A percentile compares a stretch with the other conserved stretches of the same genome.
Evolutionary conservation across 208 protist species (phyloP).

Genomic region (Acanthamoeba royreba): DNA sequence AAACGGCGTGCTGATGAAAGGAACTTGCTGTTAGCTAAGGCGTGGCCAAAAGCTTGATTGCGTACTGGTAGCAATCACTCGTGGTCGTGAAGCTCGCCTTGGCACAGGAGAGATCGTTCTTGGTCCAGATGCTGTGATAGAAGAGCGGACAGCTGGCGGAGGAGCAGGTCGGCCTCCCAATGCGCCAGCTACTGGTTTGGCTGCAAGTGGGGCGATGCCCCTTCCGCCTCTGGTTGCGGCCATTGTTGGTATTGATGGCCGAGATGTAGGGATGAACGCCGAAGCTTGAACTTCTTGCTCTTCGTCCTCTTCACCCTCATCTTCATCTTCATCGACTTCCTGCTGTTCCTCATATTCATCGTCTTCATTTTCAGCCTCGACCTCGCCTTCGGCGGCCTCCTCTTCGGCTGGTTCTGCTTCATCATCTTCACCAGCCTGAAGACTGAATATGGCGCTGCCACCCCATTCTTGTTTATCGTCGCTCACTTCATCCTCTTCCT

Average conservation of each 20-base stretch:
- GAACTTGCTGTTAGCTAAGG: neutral
- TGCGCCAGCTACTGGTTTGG: neutral
- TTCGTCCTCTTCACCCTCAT: neutral
- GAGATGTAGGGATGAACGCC: neutral
- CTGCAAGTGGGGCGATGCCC: neutral
- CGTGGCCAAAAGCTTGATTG: neutral
- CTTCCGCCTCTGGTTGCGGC: neutral
- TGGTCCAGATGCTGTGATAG: neutral
- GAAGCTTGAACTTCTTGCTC: neutral
- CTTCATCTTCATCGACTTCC: slow-evolving; percentile 1
- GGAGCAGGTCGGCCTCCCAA: neutral
- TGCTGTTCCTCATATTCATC: neutral
- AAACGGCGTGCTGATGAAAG: neutral
- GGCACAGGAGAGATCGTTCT: neutral
- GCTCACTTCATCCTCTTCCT: neutral
- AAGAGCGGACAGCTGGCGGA: neutral
- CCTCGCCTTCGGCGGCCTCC: neutral
- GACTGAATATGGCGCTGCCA: neutral
- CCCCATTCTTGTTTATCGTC: neutral
- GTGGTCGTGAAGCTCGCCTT: neutral
- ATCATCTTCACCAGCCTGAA: neutral
- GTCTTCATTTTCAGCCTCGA: neutral
- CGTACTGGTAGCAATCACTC: neutral
- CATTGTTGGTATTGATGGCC: neutral
- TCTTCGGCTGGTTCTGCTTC: neutral